phyloP scores from a whole-genome alignment of 139 green algal genomes.

The Yamagishiella unicocca region DNA sequence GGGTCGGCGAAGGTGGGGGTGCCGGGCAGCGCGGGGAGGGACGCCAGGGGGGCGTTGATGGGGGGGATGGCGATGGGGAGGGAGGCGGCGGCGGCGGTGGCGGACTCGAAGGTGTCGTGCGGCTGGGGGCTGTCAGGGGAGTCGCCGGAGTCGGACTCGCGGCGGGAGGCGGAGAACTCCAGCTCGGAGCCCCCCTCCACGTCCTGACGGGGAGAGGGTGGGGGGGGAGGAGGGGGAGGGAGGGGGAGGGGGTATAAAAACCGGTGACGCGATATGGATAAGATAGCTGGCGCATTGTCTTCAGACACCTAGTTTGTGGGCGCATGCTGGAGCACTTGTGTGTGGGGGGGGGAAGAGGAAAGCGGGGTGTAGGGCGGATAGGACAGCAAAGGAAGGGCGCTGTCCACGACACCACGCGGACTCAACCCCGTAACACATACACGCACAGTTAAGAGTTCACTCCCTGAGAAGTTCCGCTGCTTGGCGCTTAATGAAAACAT shows the following conservation, averaged over 20 bases:
- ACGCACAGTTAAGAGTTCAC: no score
- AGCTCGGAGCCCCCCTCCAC: slow-evolving; percentile 62
- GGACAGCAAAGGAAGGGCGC: neutral
- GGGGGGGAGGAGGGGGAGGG: neutral
- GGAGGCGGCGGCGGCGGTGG: neutral
- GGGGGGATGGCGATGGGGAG: neutral
- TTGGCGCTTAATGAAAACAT: no score
- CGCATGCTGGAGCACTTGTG: no score
- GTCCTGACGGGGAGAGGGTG: slow-evolving; percentile 24
- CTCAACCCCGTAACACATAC: no score
- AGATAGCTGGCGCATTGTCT: no score
- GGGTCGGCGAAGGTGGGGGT: neutral
- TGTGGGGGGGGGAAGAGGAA: no score
- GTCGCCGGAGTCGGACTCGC: neutral
- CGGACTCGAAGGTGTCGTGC: neutral
- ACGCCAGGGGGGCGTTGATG: neutral
- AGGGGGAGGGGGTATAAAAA: neutral
- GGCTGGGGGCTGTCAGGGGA: neutral
- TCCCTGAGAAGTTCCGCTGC: no score
- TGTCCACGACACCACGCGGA: no score
- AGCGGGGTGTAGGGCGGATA: neutral
- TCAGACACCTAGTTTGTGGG: no score
- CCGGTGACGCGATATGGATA: no score
- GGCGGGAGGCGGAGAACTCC: slow-evolving; percentile 46
- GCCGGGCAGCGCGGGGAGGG: neutral